Evolutionary conservation across 2,329 filamentous ascomycete species (phyloP).

Genomic region (Pseudocercospora macadamiae): DNA sequence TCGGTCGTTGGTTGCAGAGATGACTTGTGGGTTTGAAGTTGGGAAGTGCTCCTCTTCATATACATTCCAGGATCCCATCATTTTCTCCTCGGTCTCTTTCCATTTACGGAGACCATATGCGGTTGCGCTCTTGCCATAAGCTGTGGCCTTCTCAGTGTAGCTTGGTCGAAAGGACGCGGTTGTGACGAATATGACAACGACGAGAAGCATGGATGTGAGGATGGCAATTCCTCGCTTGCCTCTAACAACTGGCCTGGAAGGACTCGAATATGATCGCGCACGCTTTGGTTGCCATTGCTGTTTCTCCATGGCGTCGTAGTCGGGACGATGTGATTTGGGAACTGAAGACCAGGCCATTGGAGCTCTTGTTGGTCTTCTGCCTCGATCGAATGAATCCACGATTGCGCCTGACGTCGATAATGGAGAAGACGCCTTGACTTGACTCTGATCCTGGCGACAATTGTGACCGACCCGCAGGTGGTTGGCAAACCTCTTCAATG

Average conservation of each 20-base stretch:
- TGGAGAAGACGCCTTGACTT: background rate
- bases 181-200: constrained; percentile 17
- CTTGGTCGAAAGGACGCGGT: constrained; percentile 14
- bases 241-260: constrained; percentile 7
- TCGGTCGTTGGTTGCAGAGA: constrained; percentile 3
- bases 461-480: background rate
- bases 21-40: constrained; percentile 12
- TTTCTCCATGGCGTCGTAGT: constrained; percentile 6
- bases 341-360: constrained; percentile 3
- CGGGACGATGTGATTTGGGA: background rate
- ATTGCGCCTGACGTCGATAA: constrained; percentile 1
- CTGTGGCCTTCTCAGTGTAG: constrained; percentile 7
- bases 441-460: background rate
- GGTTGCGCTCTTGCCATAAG: constrained; percentile 7
- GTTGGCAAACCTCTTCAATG: background rate
- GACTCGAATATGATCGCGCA: background rate
- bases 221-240: constrained; percentile 16
- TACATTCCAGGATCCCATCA: constrained; percentile 17
- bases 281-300: constrained; percentile 9
- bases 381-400: constrained; percentile 7
- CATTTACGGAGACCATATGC: constrained; percentile 14
- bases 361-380: background rate
- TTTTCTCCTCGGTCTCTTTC: constrained; percentile 14
- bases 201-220: constrained; percentile 14
- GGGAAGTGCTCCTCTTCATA: constrained; percentile 20